Conservation (phyloP, 2,329 filamentous ascomycete genomes). For the Aureobasidium mangrovei region DNA sequence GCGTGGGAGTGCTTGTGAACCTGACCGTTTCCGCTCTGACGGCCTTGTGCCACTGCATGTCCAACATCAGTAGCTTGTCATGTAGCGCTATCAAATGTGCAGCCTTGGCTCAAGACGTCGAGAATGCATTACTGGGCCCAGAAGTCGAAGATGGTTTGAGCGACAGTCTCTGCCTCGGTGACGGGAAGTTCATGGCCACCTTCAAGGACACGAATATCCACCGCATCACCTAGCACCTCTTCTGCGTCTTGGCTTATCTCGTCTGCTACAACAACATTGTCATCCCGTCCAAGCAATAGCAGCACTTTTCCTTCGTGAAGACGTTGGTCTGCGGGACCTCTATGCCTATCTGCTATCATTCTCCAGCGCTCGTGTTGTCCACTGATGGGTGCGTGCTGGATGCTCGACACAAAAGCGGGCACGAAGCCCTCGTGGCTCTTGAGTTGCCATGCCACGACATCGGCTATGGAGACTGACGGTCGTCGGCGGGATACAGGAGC, state of each 20-base stretch:
- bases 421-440: slow-evolving; percentile 58
- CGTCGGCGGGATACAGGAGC: slow-evolving; percentile 42
- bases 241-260: slow-evolving; percentile 56
- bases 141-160: slow-evolving; percentile 40
- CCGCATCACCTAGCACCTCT: slow-evolving; percentile 45
- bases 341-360: slow-evolving; percentile 39
- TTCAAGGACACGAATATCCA: slow-evolving; percentile 48
- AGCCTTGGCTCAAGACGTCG: no score
- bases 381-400: slow-evolving; percentile 61
- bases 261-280: slow-evolving; percentile 57
- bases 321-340: slow-evolving; percentile 24
- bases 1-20: no score
- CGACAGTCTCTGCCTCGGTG: slow-evolving; percentile 50
- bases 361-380: slow-evolving; percentile 55
- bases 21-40: no score
- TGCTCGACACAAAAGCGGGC: slow-evolving; percentile 59
- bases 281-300: slow-evolving; percentile 56
- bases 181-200: slow-evolving; percentile 65
- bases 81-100: no score
- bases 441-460: slow-evolving; percentile 62
- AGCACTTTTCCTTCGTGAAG: slow-evolving; percentile 46
- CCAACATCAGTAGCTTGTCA: no score
- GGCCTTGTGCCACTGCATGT: no score
- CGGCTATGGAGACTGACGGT: slow-evolving; percentile 48
- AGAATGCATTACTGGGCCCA: slow-evolving; percentile 22